These are phyloP conservation scores for Emericellopsis cladophorae DNA, from an alignment of 2,329 filamentous ascomycete species.

Conservation along the genomic window DNA sequence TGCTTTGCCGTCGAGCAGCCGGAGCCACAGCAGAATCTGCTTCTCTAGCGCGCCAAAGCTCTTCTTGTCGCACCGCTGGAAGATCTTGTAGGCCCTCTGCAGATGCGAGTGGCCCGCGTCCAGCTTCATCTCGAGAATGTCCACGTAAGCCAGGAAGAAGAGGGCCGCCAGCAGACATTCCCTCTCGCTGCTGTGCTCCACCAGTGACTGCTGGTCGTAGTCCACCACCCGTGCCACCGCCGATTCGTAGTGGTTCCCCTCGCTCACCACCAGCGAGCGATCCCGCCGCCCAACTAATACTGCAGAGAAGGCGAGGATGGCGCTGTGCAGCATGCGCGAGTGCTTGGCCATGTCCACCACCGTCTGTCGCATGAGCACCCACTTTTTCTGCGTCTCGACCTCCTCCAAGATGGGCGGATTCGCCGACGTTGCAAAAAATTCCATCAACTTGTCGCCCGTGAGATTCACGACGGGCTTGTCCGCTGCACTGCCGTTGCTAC, in stretches of 20 bases:
- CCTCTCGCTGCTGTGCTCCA: slow-evolving; percentile 15
- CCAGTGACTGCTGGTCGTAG: slow-evolving; percentile 9
- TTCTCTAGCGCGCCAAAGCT: slow-evolving; percentile 26
- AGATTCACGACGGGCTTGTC: slow-evolving; percentile 3
- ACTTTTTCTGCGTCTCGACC: slow-evolving; percentile 38
- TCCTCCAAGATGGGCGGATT: slow-evolving; percentile 40
- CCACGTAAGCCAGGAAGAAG: slow-evolving; percentile 42
- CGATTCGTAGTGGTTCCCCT: slow-evolving; percentile 22
- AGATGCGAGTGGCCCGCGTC: slow-evolving; percentile 34
- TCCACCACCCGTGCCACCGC: slow-evolving; percentile 19
- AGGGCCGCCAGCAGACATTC: slow-evolving; percentile 34
- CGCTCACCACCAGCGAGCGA: slow-evolving; percentile 14
- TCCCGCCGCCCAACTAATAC: slow-evolving; percentile 24
- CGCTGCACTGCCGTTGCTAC: slow-evolving; percentile 8
- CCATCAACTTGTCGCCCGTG: slow-evolving; percentile 21
- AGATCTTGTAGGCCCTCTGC: slow-evolving; percentile 32
- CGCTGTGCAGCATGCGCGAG: slow-evolving; percentile 31
- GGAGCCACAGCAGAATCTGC: slow-evolving; percentile 39
- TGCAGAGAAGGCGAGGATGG: slow-evolving; percentile 38
- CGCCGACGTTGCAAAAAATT: slow-evolving; percentile 33
- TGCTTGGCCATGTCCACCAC: slow-evolving; percentile 32
- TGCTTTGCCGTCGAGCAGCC: slow-evolving; percentile 39
- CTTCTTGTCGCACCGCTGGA: slow-evolving; percentile 25
- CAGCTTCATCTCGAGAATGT: slow-evolving; percentile 29
- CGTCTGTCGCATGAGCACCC: slow-evolving; percentile 33